Conservation (phyloP, 352 stramenopile species). For the Elongisporangium prolatum region DNA sequence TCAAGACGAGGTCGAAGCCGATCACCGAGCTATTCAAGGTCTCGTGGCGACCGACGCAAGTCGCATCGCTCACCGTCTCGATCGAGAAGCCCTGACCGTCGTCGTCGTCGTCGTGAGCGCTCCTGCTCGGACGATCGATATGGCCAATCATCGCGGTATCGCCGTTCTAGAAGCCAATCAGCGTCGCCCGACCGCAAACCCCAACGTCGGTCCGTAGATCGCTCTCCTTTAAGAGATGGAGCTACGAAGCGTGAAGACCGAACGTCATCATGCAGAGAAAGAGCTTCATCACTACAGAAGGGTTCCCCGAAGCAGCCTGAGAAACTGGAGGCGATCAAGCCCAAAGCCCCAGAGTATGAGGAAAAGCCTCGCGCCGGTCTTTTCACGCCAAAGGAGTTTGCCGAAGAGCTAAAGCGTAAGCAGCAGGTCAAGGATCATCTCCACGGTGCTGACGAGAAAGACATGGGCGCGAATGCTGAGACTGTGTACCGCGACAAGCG, state of each 20-base stretch:
- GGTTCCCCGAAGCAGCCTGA: background rate
- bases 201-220: background rate
- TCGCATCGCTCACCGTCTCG: constrained; percentile 19
- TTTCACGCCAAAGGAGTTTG: constrained; percentile 70
- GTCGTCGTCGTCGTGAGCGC: background rate
- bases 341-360: constrained; percentile 8
- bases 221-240: background rate
- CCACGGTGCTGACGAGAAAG: constrained; percentile 33
- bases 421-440: constrained; percentile 51
- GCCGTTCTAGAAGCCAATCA: background rate
- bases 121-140: background rate
- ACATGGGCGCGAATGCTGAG: constrained; percentile 75
- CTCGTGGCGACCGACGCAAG: constrained; percentile 1
- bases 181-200: background rate
- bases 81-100: constrained; percentile 8
- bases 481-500: constrained; percentile 84
- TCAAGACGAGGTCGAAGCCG: constrained; percentile 1
- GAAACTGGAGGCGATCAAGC: background rate
- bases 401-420: constrained; percentile 44
- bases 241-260: background rate
- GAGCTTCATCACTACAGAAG: background rate
- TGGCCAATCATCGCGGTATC: background rate
- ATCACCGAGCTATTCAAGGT: constrained; percentile 1
- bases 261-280: background rate
- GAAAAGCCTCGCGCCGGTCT: constrained; percentile 45